phyloP scores from a whole-genome alignment of 2,329 filamentous ascomycete species.

The Trichoderma arundinaceum region DNA sequence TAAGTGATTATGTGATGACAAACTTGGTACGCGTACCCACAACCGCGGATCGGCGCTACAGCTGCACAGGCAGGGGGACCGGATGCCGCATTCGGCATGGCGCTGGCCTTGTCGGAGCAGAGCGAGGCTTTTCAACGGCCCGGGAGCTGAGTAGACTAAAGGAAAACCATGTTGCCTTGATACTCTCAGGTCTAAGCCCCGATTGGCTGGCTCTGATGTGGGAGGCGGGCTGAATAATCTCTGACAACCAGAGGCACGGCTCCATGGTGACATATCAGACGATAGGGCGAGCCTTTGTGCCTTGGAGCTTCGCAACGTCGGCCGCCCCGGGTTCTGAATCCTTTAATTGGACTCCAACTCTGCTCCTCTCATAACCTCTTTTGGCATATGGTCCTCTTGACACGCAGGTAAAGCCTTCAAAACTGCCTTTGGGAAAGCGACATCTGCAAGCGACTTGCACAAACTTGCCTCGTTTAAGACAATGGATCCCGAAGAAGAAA shows the following conservation, averaged over 20 bases:
- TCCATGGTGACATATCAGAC: too few relatives aligned
- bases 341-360: neutral
- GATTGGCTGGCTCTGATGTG: neutral
- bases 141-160: neutral
- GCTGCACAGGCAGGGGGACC: slow-evolving; percentile 22
- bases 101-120: neutral
- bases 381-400: slow-evolving; percentile 11
- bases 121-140: neutral
- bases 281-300: too few relatives aligned
- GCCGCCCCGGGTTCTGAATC: neutral
- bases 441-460: too few relatives aligned
- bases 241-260: neutral
- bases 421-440: neutral
- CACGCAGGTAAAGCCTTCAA: neutral
- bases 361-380: neutral
- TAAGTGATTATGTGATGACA: too few relatives aligned
- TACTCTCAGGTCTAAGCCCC: neutral
- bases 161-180: neutral
- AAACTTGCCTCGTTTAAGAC: too few relatives aligned
- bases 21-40: too few relatives aligned
- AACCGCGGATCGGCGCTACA: slow-evolving; percentile 21
- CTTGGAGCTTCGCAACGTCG: too few relatives aligned
- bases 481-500: too few relatives aligned
- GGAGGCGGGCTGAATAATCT: neutral
- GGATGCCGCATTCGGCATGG: slow-evolving; percentile 7